These are phyloP conservation scores for Kingdonia uniflora DNA, from an alignment of 164 flowering plant genomes.

Conservation along the genomic window DNA sequence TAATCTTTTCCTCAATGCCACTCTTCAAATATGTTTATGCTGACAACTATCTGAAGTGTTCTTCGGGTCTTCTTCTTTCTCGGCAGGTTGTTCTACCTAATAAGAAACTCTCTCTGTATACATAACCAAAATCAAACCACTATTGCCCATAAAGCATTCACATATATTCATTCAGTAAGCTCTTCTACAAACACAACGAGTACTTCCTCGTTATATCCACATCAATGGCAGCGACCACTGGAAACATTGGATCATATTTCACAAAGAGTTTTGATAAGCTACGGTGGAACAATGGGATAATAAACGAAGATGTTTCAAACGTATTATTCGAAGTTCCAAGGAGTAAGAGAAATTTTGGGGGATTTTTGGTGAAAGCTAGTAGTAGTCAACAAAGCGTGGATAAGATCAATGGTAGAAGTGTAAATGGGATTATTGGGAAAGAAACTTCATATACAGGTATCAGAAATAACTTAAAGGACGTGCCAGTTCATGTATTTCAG, in stretches of 20 bases:
- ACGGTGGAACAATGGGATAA: background rate
- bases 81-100: too few species aligned
- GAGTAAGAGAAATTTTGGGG: background rate
- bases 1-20: too few species aligned
- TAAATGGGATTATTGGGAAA: background rate
- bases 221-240: too few species aligned
- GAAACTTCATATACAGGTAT: background rate
- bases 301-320: background rate
- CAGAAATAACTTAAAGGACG: background rate
- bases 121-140: too few species aligned
- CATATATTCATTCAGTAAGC: too few species aligned
- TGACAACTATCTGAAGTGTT: too few species aligned
- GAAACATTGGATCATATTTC: background rate
- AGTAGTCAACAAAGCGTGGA: background rate
- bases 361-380: background rate
- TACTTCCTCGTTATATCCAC: too few species aligned
- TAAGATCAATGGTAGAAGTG: background rate
- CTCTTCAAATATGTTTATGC: too few species aligned
- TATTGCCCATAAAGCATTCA: too few species aligned
- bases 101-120: too few species aligned
- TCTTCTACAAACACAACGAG: too few species aligned
- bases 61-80: too few species aligned
- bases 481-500: background rate
- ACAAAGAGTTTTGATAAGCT: background rate
- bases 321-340: background rate